These are phyloP conservation scores for Mycena vulgaris DNA, from an alignment of 768 basidiomycete genomes.

Conservation along the genomic window DNA sequence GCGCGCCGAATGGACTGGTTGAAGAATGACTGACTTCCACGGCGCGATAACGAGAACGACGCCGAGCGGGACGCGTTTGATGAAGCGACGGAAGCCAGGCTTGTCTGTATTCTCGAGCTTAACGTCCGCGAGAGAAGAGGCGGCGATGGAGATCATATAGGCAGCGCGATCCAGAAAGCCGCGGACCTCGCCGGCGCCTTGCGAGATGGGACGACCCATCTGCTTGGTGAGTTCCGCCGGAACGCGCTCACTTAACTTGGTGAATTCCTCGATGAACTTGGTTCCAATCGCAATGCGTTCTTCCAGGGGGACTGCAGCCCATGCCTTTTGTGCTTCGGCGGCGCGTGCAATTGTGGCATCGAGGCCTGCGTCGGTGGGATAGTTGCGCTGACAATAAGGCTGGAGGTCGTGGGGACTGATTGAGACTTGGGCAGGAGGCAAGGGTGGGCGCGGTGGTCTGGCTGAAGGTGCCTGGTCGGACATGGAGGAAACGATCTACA, in stretches of 20 bases:
- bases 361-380: conserved; percentile 74
- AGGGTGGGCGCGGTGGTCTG: too few relatives aligned
- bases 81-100: conserved; percentile 87
- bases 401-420: conserved; percentile 87
- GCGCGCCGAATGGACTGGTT: background rate
- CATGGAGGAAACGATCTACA: too few relatives aligned
- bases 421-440: conserved; percentile 62
- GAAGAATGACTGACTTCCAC: conserved; percentile 82
- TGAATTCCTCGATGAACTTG: conserved; percentile 66
- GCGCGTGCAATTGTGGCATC: conserved; percentile 71
- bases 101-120: conserved; percentile 82
- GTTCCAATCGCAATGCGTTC: conserved; percentile 79
- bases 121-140: conserved; percentile 80
- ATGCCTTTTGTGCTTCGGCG: conserved; percentile 78
- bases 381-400: conserved; percentile 75
- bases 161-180: conserved; percentile 87
- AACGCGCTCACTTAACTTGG: conserved; percentile 69
- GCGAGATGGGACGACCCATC: conserved; percentile 93
- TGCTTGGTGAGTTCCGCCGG: conserved; percentile 85
- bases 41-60: conserved; percentile 91
- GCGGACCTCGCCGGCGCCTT: conserved; percentile 83
- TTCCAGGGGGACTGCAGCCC: conserved; percentile 80
- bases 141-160: conserved; percentile 90
- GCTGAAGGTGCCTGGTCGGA: too few relatives aligned
- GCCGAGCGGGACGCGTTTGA: conserved; percentile 88